Evolutionary conservation across 495 filamentous ascomycete genomes (phyloP).

Genomic region (Penicillium crystallinum): DNA sequence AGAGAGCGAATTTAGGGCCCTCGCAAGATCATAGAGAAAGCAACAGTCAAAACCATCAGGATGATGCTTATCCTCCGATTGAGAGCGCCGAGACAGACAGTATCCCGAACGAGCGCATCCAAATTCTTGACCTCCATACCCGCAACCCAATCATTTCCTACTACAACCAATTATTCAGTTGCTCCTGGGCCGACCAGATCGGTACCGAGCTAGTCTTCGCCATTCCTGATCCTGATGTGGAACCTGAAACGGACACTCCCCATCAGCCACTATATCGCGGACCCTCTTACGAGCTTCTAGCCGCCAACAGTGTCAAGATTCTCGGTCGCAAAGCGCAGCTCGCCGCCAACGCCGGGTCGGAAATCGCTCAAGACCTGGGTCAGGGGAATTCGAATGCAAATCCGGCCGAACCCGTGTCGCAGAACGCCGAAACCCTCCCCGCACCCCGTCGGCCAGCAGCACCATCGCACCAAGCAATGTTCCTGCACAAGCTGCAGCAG

Average conservation of each 20-base stretch:
- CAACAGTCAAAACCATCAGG: slow-evolving; percentile 8
- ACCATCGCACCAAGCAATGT: slow-evolving; percentile 37
- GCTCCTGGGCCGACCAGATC: slow-evolving; percentile 69
- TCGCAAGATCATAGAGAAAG: slow-evolving; percentile 2
- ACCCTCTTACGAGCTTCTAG: slow-evolving; percentile 56
- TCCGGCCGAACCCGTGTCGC: background rate
- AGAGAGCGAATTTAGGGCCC: slow-evolving; percentile 6
- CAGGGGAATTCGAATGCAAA: background rate
- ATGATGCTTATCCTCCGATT: slow-evolving; percentile 14
- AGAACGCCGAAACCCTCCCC: background rate
- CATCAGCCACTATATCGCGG: slow-evolving; percentile 33
- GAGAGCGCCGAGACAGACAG: slow-evolving; percentile 22
- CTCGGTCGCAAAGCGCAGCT: slow-evolving; percentile 41
- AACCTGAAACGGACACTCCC: slow-evolving; percentile 30
- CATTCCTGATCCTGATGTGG: slow-evolving; percentile 40
- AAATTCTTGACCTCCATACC: slow-evolving; percentile 75
- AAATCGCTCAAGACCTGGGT: background rate
- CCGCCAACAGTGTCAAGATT: slow-evolving; percentile 51
- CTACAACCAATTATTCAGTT: slow-evolving; percentile 66
- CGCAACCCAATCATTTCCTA: slow-evolving; percentile 67
- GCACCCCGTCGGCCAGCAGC: slow-evolving; percentile 14
- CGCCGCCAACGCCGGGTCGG: slow-evolving; percentile 24
- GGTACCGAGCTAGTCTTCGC: slow-evolving; percentile 77
- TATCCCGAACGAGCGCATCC: slow-evolving; percentile 48
- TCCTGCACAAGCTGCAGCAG: slow-evolving; percentile 39